phyloP scores from a whole-genome alignment of 345 rosid genomes.

The Gossypium mustelinum region DNA sequence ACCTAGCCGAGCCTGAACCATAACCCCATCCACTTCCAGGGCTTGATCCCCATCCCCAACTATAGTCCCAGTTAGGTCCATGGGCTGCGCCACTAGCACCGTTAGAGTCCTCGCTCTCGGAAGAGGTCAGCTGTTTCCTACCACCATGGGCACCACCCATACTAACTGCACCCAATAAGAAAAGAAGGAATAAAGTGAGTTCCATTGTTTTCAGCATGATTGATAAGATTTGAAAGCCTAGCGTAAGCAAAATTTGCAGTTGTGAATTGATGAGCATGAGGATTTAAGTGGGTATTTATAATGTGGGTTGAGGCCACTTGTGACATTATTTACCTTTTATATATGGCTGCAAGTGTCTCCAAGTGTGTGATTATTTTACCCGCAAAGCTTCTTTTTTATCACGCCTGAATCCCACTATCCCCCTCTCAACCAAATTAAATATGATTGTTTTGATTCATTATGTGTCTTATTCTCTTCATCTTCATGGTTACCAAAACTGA shows the following conservation, averaged over 20 bases:
- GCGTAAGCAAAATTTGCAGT: neutral
- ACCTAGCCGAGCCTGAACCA: slow-evolving; percentile 74
- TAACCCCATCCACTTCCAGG: slow-evolving; percentile 81
- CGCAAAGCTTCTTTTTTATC: neutral
- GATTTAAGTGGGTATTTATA: slow-evolving; percentile 26
- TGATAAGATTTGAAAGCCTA: too few species aligned
- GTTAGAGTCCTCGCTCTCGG: slow-evolving; percentile 29
- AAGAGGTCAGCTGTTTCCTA: neutral
- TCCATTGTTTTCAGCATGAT: slow-evolving; percentile 17
- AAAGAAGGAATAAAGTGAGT: slow-evolving; percentile 16
- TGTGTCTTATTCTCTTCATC: too few species aligned
- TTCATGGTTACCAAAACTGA: too few species aligned
- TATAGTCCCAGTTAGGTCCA: slow-evolving; percentile 74
- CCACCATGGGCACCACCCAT: neutral
- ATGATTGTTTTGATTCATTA: neutral
- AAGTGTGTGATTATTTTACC: neutral
- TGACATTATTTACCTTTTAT: neutral
- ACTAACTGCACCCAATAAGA: slow-evolving; percentile 14
- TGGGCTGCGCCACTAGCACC: slow-evolving; percentile 64
- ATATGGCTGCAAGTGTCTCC: neutral
- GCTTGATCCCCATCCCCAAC: slow-evolving; percentile 86
- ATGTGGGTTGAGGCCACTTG: slow-evolving; percentile 13
- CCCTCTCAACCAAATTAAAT: neutral
- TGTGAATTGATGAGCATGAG: neutral
- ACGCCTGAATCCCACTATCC: neutral